Conservation (phyloP, 148 eudicot species). For the Cornus suecica region DNA sequence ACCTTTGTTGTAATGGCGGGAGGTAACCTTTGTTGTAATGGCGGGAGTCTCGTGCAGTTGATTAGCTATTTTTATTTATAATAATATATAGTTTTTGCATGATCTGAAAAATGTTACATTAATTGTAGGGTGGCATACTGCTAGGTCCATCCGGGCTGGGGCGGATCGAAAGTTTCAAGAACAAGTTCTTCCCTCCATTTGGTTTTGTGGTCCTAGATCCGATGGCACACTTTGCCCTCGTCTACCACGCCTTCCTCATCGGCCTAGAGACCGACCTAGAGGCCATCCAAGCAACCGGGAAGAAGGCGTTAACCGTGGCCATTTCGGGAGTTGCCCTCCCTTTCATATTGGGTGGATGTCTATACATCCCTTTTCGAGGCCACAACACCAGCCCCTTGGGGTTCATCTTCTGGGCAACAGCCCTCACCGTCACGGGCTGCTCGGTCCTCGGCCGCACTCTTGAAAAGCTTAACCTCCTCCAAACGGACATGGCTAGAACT, state of each 20-base stretch:
- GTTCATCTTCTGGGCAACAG: conserved; percentile 31
- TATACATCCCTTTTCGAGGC: conserved; percentile 5
- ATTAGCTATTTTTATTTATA: too few species aligned
- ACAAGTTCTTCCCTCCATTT: not conserved
- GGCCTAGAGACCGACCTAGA: conserved; percentile 39
- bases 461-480: conserved; percentile 28
- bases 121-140: conserved; percentile 29
- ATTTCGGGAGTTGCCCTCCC: conserved; percentile 19
- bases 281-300: conserved; percentile 7
- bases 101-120: not conserved
- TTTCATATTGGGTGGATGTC: conserved; percentile 18
- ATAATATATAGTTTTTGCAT: too few species aligned
- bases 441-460: conserved; percentile 28
- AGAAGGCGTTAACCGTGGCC: conserved; percentile 16
- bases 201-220: conserved; percentile 12
- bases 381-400: not conserved
- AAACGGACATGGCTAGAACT: conserved; percentile 25
- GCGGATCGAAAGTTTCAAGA: too few species aligned
- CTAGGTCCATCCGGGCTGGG: conserved; percentile 27
- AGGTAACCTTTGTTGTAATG: too few species aligned
- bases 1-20: too few species aligned
- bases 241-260: conserved; percentile 43
- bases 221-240: conserved; percentile 43
- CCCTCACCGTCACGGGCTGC: conserved; percentile 26
- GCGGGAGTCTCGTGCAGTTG: too few species aligned